These are phyloP conservation scores for Elaeis guineensis DNA, from an alignment of 176 grass and related monocot species.

Conservation along the genomic window DNA sequence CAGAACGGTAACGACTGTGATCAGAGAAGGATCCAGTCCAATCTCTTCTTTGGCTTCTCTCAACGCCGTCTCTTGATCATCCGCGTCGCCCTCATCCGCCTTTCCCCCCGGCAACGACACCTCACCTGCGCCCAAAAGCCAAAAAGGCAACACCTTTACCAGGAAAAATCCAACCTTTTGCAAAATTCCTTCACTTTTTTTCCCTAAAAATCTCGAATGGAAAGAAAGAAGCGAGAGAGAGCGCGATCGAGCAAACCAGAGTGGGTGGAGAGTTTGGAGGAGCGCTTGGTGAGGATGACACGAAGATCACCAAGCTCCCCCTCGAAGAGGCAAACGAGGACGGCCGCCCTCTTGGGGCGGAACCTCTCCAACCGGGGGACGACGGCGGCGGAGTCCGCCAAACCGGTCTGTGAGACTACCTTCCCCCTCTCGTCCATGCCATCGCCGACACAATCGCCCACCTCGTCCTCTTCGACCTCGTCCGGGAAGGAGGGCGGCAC, in stretches of 20 bases:
- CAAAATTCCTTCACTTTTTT: neutral
- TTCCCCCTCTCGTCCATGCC: neutral
- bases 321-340: constrained; percentile 58
- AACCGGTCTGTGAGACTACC: neutral
- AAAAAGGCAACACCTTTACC: neutral
- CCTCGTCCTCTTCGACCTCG: neutral
- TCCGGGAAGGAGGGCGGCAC: constrained; percentile 17
- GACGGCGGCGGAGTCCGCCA: neutral
- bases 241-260: constrained; percentile 28
- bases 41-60: constrained; percentile 66
- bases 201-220: neutral
- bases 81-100: constrained; percentile 52
- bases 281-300: constrained; percentile 62
- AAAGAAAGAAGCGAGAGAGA: neutral
- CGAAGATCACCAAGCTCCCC: constrained; percentile 42
- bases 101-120: constrained; percentile 74
- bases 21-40: constrained; percentile 44
- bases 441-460: neutral
- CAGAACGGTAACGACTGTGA: constrained; percentile 42
- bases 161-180: neutral
- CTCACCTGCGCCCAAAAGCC: constrained; percentile 36
- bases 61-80: constrained; percentile 53
- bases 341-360: constrained; percentile 42
- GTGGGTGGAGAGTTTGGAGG: constrained; percentile 52
- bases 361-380: constrained; percentile 11